These are phyloP conservation scores for Fomitopsis pinicola DNA, from an alignment of 1,284 basidiomycete species.

Conservation along the genomic window DNA sequence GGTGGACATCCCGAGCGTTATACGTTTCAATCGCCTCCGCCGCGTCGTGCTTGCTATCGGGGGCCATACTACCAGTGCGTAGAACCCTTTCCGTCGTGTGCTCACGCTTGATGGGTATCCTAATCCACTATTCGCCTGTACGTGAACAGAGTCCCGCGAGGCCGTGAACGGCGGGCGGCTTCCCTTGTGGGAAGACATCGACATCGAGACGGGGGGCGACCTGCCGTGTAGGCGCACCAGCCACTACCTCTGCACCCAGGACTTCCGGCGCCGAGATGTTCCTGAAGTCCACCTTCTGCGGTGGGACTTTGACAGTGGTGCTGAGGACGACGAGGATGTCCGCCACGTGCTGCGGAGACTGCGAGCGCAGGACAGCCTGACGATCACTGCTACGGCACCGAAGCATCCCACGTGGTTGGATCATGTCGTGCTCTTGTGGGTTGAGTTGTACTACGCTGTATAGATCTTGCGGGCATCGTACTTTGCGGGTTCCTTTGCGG, in stretches of 20 bases:
- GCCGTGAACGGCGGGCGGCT: too few relatives aligned
- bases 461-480: not conserved
- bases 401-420: not conserved
- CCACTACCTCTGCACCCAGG: not conserved
- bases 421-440: not conserved
- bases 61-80: too few relatives aligned
- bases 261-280: not conserved
- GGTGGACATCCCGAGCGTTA: too few relatives aligned
- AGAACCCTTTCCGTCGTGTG: too few relatives aligned
- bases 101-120: too few relatives aligned
- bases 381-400: not conserved
- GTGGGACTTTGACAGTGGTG: not conserved
- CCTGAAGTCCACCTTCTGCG: not conserved
- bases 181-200: not conserved
- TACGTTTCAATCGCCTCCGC: too few relatives aligned
- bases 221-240: not conserved
- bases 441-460: not conserved
- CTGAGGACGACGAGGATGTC: not conserved
- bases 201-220: not conserved
- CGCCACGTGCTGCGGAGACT: not conserved
- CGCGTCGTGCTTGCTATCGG: too few relatives aligned
- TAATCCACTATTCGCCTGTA: too few relatives aligned
- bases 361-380: not conserved
- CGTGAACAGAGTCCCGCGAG: too few relatives aligned
- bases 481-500: too few relatives aligned